phyloP scores from a whole-genome alignment of 768 basidiomycete species.

The Clathrus columnatus region DNA sequence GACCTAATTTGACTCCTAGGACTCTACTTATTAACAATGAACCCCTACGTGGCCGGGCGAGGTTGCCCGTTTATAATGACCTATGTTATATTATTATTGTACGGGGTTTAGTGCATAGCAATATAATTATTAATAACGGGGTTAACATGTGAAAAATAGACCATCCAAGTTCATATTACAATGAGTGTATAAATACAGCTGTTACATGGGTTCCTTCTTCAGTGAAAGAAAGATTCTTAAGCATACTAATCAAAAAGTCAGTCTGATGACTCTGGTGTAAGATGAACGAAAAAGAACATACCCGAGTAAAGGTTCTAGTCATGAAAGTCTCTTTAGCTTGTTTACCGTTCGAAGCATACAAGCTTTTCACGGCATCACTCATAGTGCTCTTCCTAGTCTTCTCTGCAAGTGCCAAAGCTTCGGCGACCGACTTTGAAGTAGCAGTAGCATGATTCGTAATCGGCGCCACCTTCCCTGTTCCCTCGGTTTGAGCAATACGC shows the following conservation, averaged over 20 bases:
- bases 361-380: slow-evolving; percentile 78
- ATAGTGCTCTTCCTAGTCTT: slow-evolving; percentile 73
- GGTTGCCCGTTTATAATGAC: too few species aligned
- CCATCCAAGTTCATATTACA: neutral
- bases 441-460: slow-evolving; percentile 43
- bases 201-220: neutral
- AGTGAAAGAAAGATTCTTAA: neutral
- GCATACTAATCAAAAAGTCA: neutral
- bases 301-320: slow-evolving; percentile 90
- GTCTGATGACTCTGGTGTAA: neutral
- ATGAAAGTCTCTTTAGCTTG: slow-evolving; percentile 79
- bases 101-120: too few species aligned
- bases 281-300: slow-evolving; percentile 31
- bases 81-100: too few species aligned
- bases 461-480: slow-evolving; percentile 22
- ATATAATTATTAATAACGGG: too few species aligned
- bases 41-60: too few species aligned
- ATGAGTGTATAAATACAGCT: neutral
- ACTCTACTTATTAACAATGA: too few species aligned
- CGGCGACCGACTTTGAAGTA: slow-evolving; percentile 57
- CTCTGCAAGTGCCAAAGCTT: slow-evolving; percentile 72
- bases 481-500: slow-evolving; percentile 1
- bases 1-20: too few species aligned
- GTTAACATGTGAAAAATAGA: too few species aligned
- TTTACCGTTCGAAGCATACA: slow-evolving; percentile 57